phyloP scores from a whole-genome alignment of 768 basidiomycete species.

The Tulasnella sp. region DNA sequence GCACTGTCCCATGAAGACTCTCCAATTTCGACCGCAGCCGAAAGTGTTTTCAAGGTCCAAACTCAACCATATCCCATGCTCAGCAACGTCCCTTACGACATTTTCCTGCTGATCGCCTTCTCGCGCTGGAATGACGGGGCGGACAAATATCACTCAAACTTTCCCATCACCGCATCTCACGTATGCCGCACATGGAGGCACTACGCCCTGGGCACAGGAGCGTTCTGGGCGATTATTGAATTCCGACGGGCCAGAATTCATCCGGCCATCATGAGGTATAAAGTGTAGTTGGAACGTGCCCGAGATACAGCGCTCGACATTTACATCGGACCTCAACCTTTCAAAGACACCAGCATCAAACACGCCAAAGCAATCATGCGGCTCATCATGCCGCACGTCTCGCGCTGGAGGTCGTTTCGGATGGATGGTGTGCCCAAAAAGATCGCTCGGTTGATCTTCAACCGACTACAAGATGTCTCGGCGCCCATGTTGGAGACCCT shows the following conservation, averaged over 20 bases:
- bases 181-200: constrained; percentile 17
- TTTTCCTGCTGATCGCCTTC: neutral
- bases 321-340: neutral
- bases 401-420: constrained; percentile 45
- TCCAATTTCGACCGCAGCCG: too few species aligned
- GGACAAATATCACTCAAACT: neutral
- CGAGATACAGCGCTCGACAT: neutral
- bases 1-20: too few species aligned
- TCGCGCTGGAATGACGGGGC: neutral
- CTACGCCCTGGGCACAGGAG: neutral
- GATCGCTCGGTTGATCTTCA: constrained; percentile 58
- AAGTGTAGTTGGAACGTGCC: neutral
- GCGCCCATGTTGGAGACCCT: constrained; percentile 65
- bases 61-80: neutral
- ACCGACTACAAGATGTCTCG: constrained; percentile 57
- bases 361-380: neutral
- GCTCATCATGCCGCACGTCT: neutral
- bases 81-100: neutral
- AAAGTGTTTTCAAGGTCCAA: too few species aligned
- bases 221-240: neutral
- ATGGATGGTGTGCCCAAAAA: neutral
- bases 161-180: neutral
- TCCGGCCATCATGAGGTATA: neutral
- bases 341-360: neutral
- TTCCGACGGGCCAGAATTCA: neutral